Evolutionary conservation across 2,329 filamentous ascomycete genomes (phyloP).

Genomic region (Lecanicillium sp.): DNA sequence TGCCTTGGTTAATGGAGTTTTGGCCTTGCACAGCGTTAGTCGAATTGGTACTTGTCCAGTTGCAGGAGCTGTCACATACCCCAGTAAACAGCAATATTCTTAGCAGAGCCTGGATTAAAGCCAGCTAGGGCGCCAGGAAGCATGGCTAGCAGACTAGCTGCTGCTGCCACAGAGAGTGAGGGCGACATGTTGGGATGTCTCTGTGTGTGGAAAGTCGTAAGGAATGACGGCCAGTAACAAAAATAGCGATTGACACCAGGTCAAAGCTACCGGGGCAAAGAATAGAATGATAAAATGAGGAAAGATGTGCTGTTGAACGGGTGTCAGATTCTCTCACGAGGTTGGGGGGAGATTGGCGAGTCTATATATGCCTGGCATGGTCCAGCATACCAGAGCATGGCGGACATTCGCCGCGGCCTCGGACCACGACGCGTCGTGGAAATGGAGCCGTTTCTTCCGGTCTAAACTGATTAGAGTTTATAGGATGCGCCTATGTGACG

Average conservation of each 20-base stretch:
- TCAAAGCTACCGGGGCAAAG: no score
- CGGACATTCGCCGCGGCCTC: no score
- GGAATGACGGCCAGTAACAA: no score
- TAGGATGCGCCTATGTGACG: not conserved
- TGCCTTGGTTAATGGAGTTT: conserved; percentile 47
- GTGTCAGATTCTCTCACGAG: no score
- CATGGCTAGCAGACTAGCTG: conserved; percentile 15
- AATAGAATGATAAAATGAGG: no score
- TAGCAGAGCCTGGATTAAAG: conserved; percentile 35
- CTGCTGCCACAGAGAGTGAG: conserved; percentile 7
- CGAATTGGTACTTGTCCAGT: not conserved
- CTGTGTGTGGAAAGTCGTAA: not conserved
- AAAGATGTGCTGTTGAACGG: no score
- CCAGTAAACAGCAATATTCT: conserved; percentile 61
- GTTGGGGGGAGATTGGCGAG: no score
- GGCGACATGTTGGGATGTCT: conserved; percentile 5
- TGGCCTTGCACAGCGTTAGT: conserved; percentile 32
- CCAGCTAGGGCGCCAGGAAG: conserved; percentile 28
- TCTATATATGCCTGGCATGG: no score
- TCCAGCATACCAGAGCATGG: no score
- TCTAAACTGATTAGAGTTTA: not conserved
- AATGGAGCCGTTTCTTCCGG: no score
- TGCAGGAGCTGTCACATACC: conserved; percentile 29
- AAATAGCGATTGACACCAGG: no score
- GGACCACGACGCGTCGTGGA: no score